phyloP scores from a whole-genome alignment of 1,284 basidiomycete species.

The Marasmius fiardii region DNA sequence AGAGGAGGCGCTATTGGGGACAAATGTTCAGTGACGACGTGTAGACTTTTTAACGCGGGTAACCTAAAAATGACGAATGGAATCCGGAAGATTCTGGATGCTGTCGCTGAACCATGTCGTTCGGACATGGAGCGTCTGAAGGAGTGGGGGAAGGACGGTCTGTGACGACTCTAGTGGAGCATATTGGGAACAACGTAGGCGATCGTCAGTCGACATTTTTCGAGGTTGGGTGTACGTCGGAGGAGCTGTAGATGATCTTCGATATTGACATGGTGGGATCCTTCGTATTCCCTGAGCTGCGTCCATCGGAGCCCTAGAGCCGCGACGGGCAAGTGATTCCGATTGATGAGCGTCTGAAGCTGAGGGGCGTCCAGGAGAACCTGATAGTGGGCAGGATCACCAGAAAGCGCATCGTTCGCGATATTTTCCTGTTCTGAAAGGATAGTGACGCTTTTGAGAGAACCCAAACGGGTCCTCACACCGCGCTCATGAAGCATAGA shows the following conservation, averaged over 20 bases:
- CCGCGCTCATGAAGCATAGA: neutral
- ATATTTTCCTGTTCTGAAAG: neutral
- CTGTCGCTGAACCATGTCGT: too few relatives aligned
- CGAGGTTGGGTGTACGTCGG: neutral
- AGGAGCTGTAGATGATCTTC: neutral
- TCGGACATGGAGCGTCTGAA: too few relatives aligned
- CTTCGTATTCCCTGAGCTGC: neutral
- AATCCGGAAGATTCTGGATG: too few relatives aligned
- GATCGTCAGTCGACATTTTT: neutral
- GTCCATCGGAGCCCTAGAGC: neutral
- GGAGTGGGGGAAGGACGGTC: too few relatives aligned
- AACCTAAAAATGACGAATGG: neutral
- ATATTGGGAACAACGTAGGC: neutral
- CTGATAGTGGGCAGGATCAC: neutral
- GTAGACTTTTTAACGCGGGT: neutral
- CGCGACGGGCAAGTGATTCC: neutral
- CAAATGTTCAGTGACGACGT: neutral
- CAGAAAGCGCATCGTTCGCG: neutral
- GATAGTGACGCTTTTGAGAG: neutral
- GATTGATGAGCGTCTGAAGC: neutral
- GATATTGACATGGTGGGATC: neutral
- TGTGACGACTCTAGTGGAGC: neutral
- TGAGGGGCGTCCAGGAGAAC: neutral
- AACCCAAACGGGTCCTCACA: neutral
- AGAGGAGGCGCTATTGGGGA: neutral